Base-by-base conservation (phyloP, 2,329 filamentous ascomycete species). In the Clarireedia paspali region DNA sequence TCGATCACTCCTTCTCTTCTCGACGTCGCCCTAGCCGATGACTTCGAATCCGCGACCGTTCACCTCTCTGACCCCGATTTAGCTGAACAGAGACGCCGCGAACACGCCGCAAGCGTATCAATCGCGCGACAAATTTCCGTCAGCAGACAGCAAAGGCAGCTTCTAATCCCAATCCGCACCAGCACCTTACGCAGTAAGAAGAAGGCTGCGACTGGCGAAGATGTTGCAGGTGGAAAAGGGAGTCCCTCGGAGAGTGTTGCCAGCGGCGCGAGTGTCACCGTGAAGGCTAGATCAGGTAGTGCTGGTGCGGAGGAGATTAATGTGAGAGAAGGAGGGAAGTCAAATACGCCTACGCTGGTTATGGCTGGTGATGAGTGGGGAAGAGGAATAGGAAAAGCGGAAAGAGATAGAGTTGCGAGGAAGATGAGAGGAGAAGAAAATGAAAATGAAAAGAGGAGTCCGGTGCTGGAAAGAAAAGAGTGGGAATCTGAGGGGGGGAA, bases 41-140 rank as follows among this genome's bases (percentile, higher is more conserved):
- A 9, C 9, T 14, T 36, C 30, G 15, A 42, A 42, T 14, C n/a
- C 39, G 39, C 15, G 7, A 42, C 6, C 15, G 2, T 15, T 6
- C 17, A 42, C 5, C 39, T 20, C 17, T 10, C 39, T 42, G 15
- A n/a, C 12, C 44, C 23, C 2, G 44, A 50, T 17, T 6, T 20
- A 40, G 42, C 48, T n/a, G 44, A 58, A 17, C 73, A 76, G 60
- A 67, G 68, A 23, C 74, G 72, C 6, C 68, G 80, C 14, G 76
- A 77, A 60, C 76, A 76, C 45, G 80, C 83, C 1, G 82, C 84
- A 4, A 80, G 86, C 68, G 75, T 85, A 47, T 86, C 83, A 1
- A 87, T 88, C 62, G 84, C 84, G 0, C 75, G 85, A 1, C 83
- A 87, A 67, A 85, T 88, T 61, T 85, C 80, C 61, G 73, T 87